Percentiles rank a stretch among this genome's conserved stretches.
Evolutionary conservation across 2,329 filamentous ascomycete species (phyloP).

Genomic region (Chrysoporthe cubensis): DNA sequence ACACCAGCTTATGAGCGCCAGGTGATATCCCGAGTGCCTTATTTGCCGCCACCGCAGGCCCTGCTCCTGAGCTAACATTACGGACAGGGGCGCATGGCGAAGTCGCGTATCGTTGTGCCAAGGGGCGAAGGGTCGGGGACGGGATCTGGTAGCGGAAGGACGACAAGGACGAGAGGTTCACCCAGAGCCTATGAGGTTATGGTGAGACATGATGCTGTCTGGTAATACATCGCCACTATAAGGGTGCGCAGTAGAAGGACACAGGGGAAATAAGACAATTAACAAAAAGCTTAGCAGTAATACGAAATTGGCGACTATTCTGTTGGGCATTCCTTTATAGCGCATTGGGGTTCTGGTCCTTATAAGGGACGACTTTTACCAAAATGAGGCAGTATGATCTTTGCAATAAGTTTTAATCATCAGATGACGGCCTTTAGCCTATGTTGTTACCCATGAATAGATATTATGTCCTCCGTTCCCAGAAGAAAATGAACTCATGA

Average conservation of each 20-base stretch:
- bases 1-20: constrained; percentile 24
- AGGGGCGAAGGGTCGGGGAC: constrained; percentile 9
- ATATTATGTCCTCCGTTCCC: no score
- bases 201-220: constrained; percentile 25
- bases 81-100: constrained; percentile 16
- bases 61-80: constrained; percentile 23
- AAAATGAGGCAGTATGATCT: not conserved
- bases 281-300: not conserved
- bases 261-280: not conserved
- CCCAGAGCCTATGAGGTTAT: constrained; percentile 8
- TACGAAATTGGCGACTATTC: not conserved
- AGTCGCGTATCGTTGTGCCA: constrained; percentile 14
- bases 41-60: constrained; percentile 19
- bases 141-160: not conserved
- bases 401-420: not conserved
- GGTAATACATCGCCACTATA: not conserved
- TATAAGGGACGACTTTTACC: not conserved
- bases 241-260: not conserved
- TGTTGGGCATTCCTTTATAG: not conserved
- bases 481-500: no score
- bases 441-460: not conserved
- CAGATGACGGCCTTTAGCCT: not conserved
- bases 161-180: constrained; percentile 21
- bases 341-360: no score
- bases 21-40: constrained; percentile 14